Conservation (phyloP, 345 rosid species). For the Brassica rapa region DNA sequence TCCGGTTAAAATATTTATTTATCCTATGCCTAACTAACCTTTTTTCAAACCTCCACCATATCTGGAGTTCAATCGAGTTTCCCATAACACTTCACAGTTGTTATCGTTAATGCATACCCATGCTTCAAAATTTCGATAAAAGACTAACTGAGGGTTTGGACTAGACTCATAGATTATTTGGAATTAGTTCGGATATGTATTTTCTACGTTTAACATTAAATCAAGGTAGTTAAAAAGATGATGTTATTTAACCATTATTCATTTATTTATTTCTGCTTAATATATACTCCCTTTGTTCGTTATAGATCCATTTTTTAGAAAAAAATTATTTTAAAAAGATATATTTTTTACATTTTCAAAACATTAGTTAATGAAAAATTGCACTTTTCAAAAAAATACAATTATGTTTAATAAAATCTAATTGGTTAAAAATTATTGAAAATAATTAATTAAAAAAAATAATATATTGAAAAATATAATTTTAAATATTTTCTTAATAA, state of each 20-base stretch:
- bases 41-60: constrained; percentile 8
- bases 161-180: neutral
- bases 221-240: neutral
- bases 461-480: no score
- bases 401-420: no score
- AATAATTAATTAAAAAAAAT: no score
- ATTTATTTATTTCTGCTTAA: neutral
- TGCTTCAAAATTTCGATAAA: neutral
- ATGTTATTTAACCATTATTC: neutral
- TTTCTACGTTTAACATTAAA: neutral
- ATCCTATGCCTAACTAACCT: neutral
- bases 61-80: neutral
- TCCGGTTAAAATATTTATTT: neutral
- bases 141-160: neutral
- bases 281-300: neutral
- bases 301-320: no score
- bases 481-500: no score
- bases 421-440: no score
- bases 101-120: neutral
- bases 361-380: no score
- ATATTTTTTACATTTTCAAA: no score
- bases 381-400: no score
- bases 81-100: constrained; percentile 3
- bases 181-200: neutral
- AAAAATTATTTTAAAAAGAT: no score